Base-by-base conservation (phyloP, 352 stramenopile genomes). In the Pythium rishiriense region DNA sequence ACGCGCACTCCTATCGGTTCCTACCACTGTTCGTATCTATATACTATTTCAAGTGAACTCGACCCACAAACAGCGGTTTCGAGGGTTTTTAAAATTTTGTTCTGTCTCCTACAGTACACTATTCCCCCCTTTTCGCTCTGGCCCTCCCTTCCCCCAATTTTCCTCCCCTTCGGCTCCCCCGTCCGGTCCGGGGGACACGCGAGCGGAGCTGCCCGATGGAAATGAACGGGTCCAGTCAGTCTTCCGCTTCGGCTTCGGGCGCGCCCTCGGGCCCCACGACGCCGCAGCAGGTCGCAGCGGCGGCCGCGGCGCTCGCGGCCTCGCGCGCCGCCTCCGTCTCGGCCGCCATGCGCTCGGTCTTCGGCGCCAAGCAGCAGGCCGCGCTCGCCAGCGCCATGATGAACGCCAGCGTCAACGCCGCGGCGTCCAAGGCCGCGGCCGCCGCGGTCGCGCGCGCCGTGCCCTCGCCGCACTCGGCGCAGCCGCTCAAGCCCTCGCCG, bases 201-300 rank as follows among this genome's bases (percentile, higher is more conserved):
- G 29, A 24, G 50, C 21, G n/a, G 50, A 47, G 19, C 29, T 29
- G 8, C 31, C 56, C 25, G 48, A 60, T 69, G 50, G 59, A 67
- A 49, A 74, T 74, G 67, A 63, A 65, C 54, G 46, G 41, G 48
- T 22, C 55, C 56, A 70, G 56, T 70, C 64, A 49, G 62, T 46
- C 47, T 46, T 52, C 58, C 26, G 28, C 58, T 42, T 37, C 53
- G 2, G 15, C 56, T 25, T 10, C 55, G 5, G 49, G 50, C 12
- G 12, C 31, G 25, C 11, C 31, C 22, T n/a, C 58, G 3, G 28
- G 35, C 8, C 37, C 41, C 28, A 45, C 60, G 21, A 69, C 62
- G 47, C 54, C 62, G 48, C 62, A 69, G 48, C 62, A 69, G 37
- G 62, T 69, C 46, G 62, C 62, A 14, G 62, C 62, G 8, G 62